phyloP scores from a whole-genome alignment of 495 filamentous ascomycete species.

The Penicillium egyptiacum region DNA sequence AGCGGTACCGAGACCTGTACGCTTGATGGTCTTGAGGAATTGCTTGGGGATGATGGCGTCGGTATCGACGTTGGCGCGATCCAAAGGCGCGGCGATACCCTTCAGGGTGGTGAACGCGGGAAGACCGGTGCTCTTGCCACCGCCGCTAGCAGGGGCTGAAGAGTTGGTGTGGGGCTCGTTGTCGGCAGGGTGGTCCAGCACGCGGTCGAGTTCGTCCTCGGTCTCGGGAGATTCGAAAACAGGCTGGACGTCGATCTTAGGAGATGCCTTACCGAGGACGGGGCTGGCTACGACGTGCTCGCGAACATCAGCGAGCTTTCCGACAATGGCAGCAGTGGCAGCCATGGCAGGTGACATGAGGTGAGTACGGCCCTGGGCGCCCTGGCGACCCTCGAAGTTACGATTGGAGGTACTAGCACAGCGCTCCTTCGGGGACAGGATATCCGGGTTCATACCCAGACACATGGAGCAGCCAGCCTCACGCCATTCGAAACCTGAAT shows the following conservation, averaged over 20 bases:
- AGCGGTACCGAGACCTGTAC: slow-evolving; percentile 85
- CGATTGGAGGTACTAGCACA: slow-evolving; percentile 96
- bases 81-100: slow-evolving; percentile 86
- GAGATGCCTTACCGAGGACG: slow-evolving; percentile 57
- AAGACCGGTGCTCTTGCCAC: slow-evolving; percentile 61
- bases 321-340: slow-evolving; percentile 83
- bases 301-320: slow-evolving; percentile 88
- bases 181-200: slow-evolving; percentile 76
- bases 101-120: slow-evolving; percentile 79
- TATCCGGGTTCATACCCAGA: slow-evolving; percentile 98
- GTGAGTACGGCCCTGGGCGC: slow-evolving; percentile 89
- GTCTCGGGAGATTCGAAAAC: slow-evolving; percentile 70
- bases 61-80: slow-evolving; percentile 89
- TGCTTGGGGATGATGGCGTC: slow-evolving; percentile 99
- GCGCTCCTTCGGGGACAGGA: slow-evolving; percentile 88
- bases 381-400: slow-evolving; percentile 97
- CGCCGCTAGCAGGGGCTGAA: slow-evolving; percentile 27
- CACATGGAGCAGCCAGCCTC: slow-evolving; percentile 99
- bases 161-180: slow-evolving; percentile 61
- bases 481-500: slow-evolving; percentile 96
- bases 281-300: slow-evolving; percentile 64
- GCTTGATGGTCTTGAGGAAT: slow-evolving; percentile 99
- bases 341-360: slow-evolving; percentile 98
- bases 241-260: slow-evolving; percentile 56
- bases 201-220: slow-evolving; percentile 73